Base-by-base conservation (phyloP, 2,329 filamentous ascomycete species). In the Cladobotryum protrusum region DNA sequence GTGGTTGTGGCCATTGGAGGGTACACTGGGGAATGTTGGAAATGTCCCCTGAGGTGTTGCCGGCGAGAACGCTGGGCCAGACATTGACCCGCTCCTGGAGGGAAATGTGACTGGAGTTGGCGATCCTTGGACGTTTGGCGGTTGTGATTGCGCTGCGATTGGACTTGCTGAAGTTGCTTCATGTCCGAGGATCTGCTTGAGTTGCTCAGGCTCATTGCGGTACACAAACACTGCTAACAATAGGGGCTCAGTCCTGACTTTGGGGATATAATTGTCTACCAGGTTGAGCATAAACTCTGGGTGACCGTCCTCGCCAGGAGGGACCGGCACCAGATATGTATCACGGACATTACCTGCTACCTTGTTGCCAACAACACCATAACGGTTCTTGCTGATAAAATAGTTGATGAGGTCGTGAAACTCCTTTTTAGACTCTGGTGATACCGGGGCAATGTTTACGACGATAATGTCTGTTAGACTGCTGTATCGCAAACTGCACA, bases 201-300 rank as follows among this genome's bases (percentile, higher is more conserved):
- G 61, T 52, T 61, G 68, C 47, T 67, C 64, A 0, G 68, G 68
- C 42, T 82, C 78, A 44, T 85, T 84, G 34, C 87, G 82, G 55
- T 95, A 88, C 3, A 96, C 89, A 55, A 97, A 86, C 1, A 92
- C 87, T 18, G 91, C 81, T 8, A 97, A 74, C 34, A 99, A 73
- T 70, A 93, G 82, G 1, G 88, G 83, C 57, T 95, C 86, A 0
- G 82, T 75, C 14, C 87, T 78, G 2, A 79, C 79, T 52, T 81
- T 77, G 41, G 91, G 87, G 32, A 96, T 79, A 29, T 81, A 81
- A 64, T 91, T 91, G 59, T 92, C 86, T 55, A 89, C 85, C n/a
- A 97, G 78, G 61, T 95, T 87, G 53, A 89, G 81, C 66, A 96
- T 82, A 60, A 96, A 96, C 54, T 91, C 87, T 0, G 93, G 92